Conservation (phyloP, 169 alveolate species). For the Neospora caninum region DNA sequence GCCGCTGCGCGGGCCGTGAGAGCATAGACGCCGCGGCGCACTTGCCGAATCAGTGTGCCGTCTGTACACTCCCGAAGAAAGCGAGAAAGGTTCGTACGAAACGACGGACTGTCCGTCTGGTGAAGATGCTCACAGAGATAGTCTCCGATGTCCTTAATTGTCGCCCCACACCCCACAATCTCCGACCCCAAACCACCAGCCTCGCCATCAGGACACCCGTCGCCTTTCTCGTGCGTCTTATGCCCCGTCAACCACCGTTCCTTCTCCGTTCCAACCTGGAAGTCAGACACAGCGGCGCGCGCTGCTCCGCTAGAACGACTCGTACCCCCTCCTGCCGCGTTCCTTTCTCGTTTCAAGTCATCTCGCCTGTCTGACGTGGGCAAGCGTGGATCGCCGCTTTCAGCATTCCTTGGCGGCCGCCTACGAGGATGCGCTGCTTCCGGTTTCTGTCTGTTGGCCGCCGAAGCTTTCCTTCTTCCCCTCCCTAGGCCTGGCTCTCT, state of each 20-base stretch:
- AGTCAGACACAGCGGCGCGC: too few relatives aligned
- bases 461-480: neutral
- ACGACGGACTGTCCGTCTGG: constrained; percentile 18
- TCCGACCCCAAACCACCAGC: neutral
- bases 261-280: neutral
- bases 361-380: too few relatives aligned
- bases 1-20: neutral
- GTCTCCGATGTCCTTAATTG: constrained; percentile 21
- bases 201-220: neutral
- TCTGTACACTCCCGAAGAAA: constrained; percentile 5
- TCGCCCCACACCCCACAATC: constrained; percentile 20
- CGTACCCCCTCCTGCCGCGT: too few relatives aligned
- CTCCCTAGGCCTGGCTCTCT: too few relatives aligned
- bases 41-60: neutral
- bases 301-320: too few relatives aligned
- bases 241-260: neutral
- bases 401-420: too few relatives aligned
- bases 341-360: too few relatives aligned
- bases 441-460: neutral
- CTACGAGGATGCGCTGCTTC: neutral
- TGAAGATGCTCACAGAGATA: constrained; percentile 4
- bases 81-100: neutral
- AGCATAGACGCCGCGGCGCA: constrained; percentile 22
- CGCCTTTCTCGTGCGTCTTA: neutral
- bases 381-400: too few relatives aligned